Evolutionary conservation across 2,329 filamentous ascomycete species (phyloP), one percentile per base, ranked within the genome.

Genomic region (Chaetothyriales sp.): DNA sequence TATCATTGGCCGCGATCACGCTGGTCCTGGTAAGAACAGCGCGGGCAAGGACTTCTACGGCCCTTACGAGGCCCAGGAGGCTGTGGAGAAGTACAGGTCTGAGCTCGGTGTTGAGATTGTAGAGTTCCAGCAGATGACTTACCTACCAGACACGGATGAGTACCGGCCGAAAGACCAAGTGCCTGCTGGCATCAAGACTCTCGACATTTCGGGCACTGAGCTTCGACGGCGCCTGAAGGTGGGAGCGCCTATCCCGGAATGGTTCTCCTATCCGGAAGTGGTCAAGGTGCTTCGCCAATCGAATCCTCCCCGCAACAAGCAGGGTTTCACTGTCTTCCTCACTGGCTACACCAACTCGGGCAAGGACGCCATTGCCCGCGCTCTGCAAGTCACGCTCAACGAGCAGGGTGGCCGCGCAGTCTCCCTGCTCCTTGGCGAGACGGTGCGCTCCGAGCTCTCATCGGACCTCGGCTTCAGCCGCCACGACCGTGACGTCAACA

Each of bases 191-290:
- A 77, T 85, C 65, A 86, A 87, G 70, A 97, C 90, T 49, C 79
- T 88, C 61, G 87, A 90, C 74, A 90, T 90, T 69, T 89, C 83
- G 40, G 84, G 84, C 56, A 89, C 85, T 56, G 92, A 98, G 76
- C 86, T 98, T 65, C 89, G 92, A 66, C 81, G 85, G 65, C 86
- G 92, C 63, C 83, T 98, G 58, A 83, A 85, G 65, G 94, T 85
- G 55, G 92, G 92, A 62, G 86, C 86, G 63, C 88, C 94, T 62
- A 98, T 98, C 63, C 92, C 92, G 62, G 89, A 94, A 72, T 98
- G 92, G 92, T 98, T 98, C 80, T 97, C 92, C 29, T 98, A 98
- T 77, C 90, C 92, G 57, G 92, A 98, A 75, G 92, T 98, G 62
- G 92, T 98, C 72, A 83, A 82, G 70, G 92, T 97, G 48, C 84